A percentile compares a stretch with the other conserved stretches of the same genome.
phyloP scores from a whole-genome alignment of 1,284 basidiomycete species.

The Ustilago curta region DNA sequence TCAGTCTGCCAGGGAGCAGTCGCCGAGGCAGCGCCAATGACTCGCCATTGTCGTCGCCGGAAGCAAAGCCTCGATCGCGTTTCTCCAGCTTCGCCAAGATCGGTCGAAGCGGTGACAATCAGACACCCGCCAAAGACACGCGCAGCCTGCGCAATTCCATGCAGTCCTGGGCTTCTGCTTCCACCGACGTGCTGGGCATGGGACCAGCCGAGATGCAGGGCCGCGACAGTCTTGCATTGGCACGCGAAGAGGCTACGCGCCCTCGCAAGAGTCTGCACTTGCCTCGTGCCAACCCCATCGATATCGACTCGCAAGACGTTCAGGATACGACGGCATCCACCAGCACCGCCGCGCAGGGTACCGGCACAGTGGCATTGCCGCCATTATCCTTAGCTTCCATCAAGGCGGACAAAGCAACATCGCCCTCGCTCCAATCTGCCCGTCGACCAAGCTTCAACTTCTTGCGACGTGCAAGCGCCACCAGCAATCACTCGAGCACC shows the following conservation, averaged over 20 bases:
- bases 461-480: slow-evolving; percentile 33
- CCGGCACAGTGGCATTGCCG: slow-evolving; percentile 9
- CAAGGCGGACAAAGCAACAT: slow-evolving; percentile 24
- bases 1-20: slow-evolving; percentile 34
- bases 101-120: slow-evolving; percentile 14
- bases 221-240: slow-evolving; percentile 34
- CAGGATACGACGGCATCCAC: slow-evolving; percentile 4
- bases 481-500: slow-evolving; percentile 23
- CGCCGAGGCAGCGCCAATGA: slow-evolving; percentile 30
- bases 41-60: slow-evolving; percentile 17
- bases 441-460: slow-evolving; percentile 43
- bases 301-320: slow-evolving; percentile 17
- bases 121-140: slow-evolving; percentile 1
- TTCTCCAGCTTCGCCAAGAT: slow-evolving; percentile 34
- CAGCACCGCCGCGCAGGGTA: slow-evolving; percentile 1
- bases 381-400: slow-evolving; percentile 18
- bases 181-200: slow-evolving; percentile 38
- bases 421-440: slow-evolving; percentile 22
- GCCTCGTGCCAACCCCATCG: slow-evolving; percentile 26
- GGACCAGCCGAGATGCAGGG: slow-evolving; percentile 7
- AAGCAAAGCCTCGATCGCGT: slow-evolving; percentile 26
- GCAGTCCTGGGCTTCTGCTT: slow-evolving; percentile 46
- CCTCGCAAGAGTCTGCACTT: slow-evolving; percentile 41
- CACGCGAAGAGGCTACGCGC: slow-evolving; percentile 33
- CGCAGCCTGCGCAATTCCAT: slow-evolving; percentile 34